Percentiles rank a stretch among this genome's conserved stretches.
Conservation (phyloP, 805 yeast genomes). For the Teunomyces pallodes region DNA sequence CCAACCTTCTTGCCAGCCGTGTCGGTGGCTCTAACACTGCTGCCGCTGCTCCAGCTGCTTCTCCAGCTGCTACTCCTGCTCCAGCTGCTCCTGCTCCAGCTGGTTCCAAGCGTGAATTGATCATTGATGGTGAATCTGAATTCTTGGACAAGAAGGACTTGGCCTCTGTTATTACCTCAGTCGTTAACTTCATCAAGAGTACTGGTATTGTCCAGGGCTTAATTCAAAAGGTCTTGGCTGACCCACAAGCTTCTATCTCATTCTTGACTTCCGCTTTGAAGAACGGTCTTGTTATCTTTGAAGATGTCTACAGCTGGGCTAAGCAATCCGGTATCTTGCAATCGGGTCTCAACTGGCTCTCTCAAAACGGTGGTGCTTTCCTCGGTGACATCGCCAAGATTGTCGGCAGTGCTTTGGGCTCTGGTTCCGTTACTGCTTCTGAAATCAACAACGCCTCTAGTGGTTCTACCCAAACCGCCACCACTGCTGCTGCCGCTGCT, state of each 20-base stretch:
- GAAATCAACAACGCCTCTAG: slow-evolving; percentile 12
- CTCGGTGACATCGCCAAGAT: slow-evolving; percentile 22
- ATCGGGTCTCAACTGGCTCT: slow-evolving; percentile 23
- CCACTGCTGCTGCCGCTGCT: slow-evolving; percentile 10
- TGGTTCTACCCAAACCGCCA: slow-evolving; percentile 13
- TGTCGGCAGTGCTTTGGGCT: slow-evolving; percentile 23
- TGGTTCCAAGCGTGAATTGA: slow-evolving; percentile 1
- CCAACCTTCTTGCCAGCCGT: slow-evolving; percentile 22
- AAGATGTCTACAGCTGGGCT: slow-evolving; percentile 38
- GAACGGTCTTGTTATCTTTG: slow-evolving; percentile 30
- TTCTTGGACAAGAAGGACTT: slow-evolving; percentile 38
- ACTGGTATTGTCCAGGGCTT: slow-evolving; percentile 34
- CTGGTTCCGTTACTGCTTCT: slow-evolving; percentile 24
- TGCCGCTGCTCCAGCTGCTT: slow-evolving; percentile 13
- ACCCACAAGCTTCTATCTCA: slow-evolving; percentile 33
- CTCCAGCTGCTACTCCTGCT: slow-evolving; percentile 8
- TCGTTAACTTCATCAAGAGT: slow-evolving; percentile 29
- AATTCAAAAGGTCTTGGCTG: slow-evolving; percentile 32
- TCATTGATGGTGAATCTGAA: slow-evolving; percentile 19
- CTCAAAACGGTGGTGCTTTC: slow-evolving; percentile 25
- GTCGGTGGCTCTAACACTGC: slow-evolving; percentile 9
- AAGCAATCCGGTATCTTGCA: slow-evolving; percentile 34
- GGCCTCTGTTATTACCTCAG: slow-evolving; percentile 21
- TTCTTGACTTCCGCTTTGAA: slow-evolving; percentile 33
- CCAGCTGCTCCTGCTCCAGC: slow-evolving; percentile 9